Evolutionary conservation across 2,329 filamentous ascomycete species (phyloP).

Genomic region (Camillea tinctor): DNA sequence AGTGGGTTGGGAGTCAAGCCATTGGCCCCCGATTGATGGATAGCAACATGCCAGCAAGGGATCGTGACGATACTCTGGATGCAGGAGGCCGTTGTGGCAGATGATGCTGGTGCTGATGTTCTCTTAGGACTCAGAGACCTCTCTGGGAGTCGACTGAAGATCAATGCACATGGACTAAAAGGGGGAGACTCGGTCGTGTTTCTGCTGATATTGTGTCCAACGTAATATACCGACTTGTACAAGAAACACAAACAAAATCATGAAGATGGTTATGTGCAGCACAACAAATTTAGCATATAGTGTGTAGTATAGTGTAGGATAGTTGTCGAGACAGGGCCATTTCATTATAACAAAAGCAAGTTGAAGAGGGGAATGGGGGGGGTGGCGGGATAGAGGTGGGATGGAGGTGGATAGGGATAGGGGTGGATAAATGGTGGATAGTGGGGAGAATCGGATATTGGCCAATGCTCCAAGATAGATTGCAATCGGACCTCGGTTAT

Average conservation of each 20-base stretch:
- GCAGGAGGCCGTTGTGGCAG: conserved; percentile 17
- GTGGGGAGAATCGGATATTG: background rate
- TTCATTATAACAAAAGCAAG: background rate
- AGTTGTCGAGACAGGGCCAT: background rate
- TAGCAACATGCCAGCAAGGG: conserved; percentile 20
- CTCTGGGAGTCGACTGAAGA: conserved; percentile 1
- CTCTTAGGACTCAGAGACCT: conserved; percentile 8
- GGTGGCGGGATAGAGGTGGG: no score
- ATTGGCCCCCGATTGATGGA: conserved; percentile 22
- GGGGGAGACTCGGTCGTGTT: background rate
- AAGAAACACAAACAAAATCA: background rate
- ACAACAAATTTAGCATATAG: background rate
- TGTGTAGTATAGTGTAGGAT: background rate
- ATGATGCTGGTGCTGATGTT: conserved; percentile 11
- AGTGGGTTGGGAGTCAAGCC: conserved; percentile 10
- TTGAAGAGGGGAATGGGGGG: no score
- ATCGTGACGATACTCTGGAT: conserved; percentile 13
- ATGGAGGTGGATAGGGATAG: no score
- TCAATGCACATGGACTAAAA: conserved; percentile 3
- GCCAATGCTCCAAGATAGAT: background rate
- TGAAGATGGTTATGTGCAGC: background rate
- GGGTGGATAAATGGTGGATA: no score
- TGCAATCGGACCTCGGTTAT: background rate
- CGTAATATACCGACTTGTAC: background rate
- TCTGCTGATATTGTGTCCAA: background rate